Evolutionary conservation across 2,329 filamentous ascomycete genomes (phyloP), one percentile per base, ranked within the genome.

Genomic region (Shiraia bambusicola): DNA sequence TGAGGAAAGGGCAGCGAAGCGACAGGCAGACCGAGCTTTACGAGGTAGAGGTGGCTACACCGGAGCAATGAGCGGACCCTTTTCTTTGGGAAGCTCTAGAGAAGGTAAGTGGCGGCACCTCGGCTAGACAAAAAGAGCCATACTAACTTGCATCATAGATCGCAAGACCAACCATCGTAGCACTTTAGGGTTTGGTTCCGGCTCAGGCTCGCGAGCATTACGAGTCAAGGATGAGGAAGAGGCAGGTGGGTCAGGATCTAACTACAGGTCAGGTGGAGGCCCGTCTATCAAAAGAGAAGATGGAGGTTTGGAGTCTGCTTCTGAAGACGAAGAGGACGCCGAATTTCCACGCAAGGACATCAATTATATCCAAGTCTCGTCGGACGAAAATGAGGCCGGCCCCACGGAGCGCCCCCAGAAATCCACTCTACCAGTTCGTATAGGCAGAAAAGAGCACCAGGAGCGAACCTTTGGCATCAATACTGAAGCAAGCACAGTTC

Each of bases 331-430:
- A 26, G 69, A 73, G 40, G 78, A 76, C 22, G 49, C 52, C 10
- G 49, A 57, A 12, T 53, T 65, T n/a, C 69, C 72, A 28, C 70
- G 76, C 37, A 67, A 76, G 38, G 75, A 80, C 47, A 79, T 84
- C 40, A 80, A 84, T 49, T 63, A 73, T n/a, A 79, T 80, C 30
- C 76, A 82, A 47, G 75, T 82, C 10, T 73, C 78, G 10, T 79
- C 76, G 34, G 75, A 81, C 41, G 77, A 79, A 22, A 72, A 76
- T 32, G 65, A 70, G 13, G 44, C 37, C 14, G 59, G 57, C 34
- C 36, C 37, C 19, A 41, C 47, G 10, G 40, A 39, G n/a, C 49
- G 44, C n/a, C 58, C 58, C 15, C 49, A 51, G 32, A 49, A 56
- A 52, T 49, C 54, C 26, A 45, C 54, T 19, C 47, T 65, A 34